These are phyloP conservation scores for Psilocybe mexicana DNA, from an alignment of 1,284 basidiomycete genomes.

Conservation along the genomic window DNA sequence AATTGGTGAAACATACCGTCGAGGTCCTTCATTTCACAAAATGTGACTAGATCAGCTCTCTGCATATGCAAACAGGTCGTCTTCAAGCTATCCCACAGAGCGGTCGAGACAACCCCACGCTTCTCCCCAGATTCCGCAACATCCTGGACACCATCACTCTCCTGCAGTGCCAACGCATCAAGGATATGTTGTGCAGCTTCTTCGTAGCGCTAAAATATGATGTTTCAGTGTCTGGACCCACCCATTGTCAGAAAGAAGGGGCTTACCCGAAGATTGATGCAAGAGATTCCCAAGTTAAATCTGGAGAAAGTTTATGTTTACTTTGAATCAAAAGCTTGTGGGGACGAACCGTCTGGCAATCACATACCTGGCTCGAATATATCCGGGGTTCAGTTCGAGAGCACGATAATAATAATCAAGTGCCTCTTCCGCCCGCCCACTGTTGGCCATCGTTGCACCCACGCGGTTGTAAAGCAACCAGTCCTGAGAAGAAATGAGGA, in stretches of 20 bases:
- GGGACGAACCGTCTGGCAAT: not conserved
- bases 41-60: slow-evolving; percentile 67
- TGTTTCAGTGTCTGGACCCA: slow-evolving; percentile 3
- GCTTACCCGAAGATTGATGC: slow-evolving; percentile 80
- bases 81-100: slow-evolving; percentile 85
- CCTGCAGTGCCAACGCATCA: slow-evolving; percentile 84
- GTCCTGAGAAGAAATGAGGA: slow-evolving; percentile 54
- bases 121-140: slow-evolving; percentile 44
- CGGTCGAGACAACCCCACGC: slow-evolving; percentile 72
- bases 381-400: slow-evolving; percentile 87
- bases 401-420: slow-evolving; percentile 90
- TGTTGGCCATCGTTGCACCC: slow-evolving; percentile 95
- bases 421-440: slow-evolving; percentile 81
- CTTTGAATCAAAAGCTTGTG: slow-evolving; percentile 7
- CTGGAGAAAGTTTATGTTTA: slow-evolving; percentile 28
- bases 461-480: slow-evolving; percentile 96
- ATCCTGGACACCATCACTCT: slow-evolving; percentile 69
- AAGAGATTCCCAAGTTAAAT: slow-evolving; percentile 91
- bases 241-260: slow-evolving; percentile 6
- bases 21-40: slow-evolving; percentile 73
- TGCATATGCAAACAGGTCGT: slow-evolving; percentile 80
- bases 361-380: slow-evolving; percentile 83
- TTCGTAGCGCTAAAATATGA: slow-evolving; percentile 60
- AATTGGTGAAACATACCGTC: slow-evolving; percentile 50
- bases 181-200: slow-evolving; percentile 85